phyloP scores from a whole-genome alignment of 257 asterid genomes.

The Ocimum tenuiflorum region DNA sequence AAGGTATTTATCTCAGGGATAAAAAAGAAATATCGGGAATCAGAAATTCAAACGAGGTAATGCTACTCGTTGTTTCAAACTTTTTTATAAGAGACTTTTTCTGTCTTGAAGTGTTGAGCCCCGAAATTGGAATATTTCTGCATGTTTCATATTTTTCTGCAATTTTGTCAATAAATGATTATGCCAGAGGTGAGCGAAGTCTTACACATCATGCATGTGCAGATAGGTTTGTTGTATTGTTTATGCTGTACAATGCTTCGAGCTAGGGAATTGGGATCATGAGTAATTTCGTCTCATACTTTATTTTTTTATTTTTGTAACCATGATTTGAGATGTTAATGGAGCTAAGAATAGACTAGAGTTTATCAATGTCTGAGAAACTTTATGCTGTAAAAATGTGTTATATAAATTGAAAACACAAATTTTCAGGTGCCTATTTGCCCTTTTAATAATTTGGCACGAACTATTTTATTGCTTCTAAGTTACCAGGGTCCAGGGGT shows the following conservation, averaged over 20 bases:
- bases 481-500: not conserved
- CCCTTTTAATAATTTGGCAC: not conserved
- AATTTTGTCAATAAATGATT: conserved; percentile 12
- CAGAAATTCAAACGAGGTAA: conserved; percentile 30
- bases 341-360: not conserved
- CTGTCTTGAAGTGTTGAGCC: conserved; percentile 5
- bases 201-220: conserved; percentile 22
- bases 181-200: conserved; percentile 17
- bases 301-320: no score
- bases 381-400: not conserved
- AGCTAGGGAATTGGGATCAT: conserved; percentile 8
- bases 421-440: not conserved
- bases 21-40: conserved; percentile 16
- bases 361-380: not conserved
- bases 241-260: conserved; percentile 9
- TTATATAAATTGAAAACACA: not conserved
- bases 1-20: not conserved
- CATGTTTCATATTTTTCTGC: conserved; percentile 7
- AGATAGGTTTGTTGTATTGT: conserved; percentile 18
- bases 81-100: not conserved
- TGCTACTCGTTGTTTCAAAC: conserved; percentile 14
- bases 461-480: not conserved
- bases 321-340: not conserved
- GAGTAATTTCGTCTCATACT: not conserved
- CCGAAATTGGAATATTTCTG: conserved; percentile 15